These are phyloP conservation scores for Nakaseomyces nivariensis DNA, from an alignment of 1,139 yeast genomes.

Conservation along the genomic window DNA sequence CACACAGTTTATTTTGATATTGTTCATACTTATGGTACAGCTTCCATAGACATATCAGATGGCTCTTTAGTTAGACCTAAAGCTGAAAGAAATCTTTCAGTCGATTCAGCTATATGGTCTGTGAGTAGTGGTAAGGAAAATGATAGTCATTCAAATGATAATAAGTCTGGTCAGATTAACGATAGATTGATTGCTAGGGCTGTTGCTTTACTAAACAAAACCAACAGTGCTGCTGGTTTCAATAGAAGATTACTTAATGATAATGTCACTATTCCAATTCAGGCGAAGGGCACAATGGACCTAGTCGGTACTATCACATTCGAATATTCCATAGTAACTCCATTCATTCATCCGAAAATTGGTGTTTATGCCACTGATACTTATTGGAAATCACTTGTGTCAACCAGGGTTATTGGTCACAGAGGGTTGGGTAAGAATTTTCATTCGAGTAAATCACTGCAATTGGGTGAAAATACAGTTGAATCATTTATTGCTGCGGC, in stretches of 20 bases:
- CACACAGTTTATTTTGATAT: conserved; percentile 71
- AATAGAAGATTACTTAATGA: conserved; percentile 61
- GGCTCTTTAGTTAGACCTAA: not conserved
- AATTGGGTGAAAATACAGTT: conserved; percentile 90
- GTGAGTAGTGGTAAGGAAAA: not conserved
- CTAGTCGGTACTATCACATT: conserved; percentile 70
- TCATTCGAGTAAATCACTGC: conserved; percentile 63
- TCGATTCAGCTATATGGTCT: not conserved
- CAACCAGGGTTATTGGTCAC: conserved; percentile 92
- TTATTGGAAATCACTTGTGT: conserved; percentile 84
- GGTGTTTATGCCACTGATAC: conserved; percentile 54
- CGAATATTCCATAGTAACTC: conserved; percentile 61
- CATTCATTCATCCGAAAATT: conserved; percentile 68
- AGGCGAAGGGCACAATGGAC: conserved; percentile 62
- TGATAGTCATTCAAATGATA: not conserved
- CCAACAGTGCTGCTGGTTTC: conserved; percentile 61
- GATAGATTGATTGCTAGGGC: conserved; percentile 40
- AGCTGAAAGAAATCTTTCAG: not conserved
- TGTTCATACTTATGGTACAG: conserved; percentile 78
- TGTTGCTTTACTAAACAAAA: conserved; percentile 59
- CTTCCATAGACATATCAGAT: conserved; percentile 9
- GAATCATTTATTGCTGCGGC: conserved; percentile 97
- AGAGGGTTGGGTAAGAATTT: conserved; percentile 89
- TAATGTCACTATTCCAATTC: conserved; percentile 63
- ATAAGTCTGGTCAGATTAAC: not conserved